These are phyloP conservation scores for Pseudogymnoascus sp. DNA, from an alignment of 2,329 filamentous ascomycete genomes.

Conservation along the genomic window DNA sequence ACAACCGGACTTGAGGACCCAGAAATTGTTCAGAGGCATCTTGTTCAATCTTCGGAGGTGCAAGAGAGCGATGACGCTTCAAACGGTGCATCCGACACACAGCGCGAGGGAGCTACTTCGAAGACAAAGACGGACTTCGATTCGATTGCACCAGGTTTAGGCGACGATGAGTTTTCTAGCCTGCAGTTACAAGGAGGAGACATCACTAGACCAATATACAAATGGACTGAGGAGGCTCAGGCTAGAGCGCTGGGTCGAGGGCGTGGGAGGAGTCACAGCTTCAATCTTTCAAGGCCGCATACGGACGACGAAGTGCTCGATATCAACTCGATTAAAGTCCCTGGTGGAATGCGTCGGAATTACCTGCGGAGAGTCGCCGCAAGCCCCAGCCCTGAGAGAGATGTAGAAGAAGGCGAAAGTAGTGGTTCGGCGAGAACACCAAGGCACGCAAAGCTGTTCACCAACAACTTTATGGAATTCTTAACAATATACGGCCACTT, in stretches of 20 bases:
- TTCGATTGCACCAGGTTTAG: slow-evolving; percentile 32
- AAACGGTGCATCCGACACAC: slow-evolving; percentile 28
- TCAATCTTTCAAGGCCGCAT: slow-evolving; percentile 67
- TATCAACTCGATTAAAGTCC: slow-evolving; percentile 84
- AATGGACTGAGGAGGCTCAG: slow-evolving; percentile 88
- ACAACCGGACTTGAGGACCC: slow-evolving; percentile 72
- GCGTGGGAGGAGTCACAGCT: slow-evolving; percentile 77
- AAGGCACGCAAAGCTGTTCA: slow-evolving; percentile 60
- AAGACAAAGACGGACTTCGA: slow-evolving; percentile 27
- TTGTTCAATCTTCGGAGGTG: slow-evolving; percentile 63
- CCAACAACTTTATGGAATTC: slow-evolving; percentile 92
- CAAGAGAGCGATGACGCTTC: slow-evolving; percentile 16
- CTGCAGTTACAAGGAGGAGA: slow-evolving; percentile 88
- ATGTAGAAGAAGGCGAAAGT: slow-evolving; percentile 29
- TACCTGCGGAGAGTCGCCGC: slow-evolving; percentile 71
- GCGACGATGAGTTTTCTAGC: slow-evolving; percentile 85
- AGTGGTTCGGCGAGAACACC: slow-evolving; percentile 31
- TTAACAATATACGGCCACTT: slow-evolving; percentile 94
- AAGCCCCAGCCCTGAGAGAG: slow-evolving; percentile 45
- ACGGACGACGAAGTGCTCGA: slow-evolving; percentile 75
- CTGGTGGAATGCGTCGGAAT: slow-evolving; percentile 87
- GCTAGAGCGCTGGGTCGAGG: slow-evolving; percentile 48
- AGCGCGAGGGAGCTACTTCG: slow-evolving; percentile 28
- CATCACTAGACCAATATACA: slow-evolving; percentile 89
- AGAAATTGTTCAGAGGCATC: slow-evolving; percentile 82